Evolutionary conservation across 1,139 yeast genomes (phyloP).

Genomic region (Magnusiomyces fungicola): DNA sequence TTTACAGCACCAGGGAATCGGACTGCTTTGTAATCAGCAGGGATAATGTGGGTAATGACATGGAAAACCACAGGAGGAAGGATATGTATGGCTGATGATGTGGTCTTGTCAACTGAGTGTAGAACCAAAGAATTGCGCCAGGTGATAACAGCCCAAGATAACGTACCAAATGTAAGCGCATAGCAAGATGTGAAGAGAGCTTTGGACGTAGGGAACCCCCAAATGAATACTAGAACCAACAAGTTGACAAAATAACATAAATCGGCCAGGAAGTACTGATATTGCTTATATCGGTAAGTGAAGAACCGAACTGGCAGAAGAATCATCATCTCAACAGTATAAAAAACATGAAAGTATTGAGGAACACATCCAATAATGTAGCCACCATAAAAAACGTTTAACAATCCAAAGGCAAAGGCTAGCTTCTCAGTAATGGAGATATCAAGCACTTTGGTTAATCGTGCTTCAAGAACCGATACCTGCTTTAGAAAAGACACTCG

Average conservation of each 20-base stretch:
- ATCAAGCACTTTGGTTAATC: conserved; percentile 35
- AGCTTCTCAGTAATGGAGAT: conserved; percentile 66
- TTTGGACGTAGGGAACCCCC: conserved; percentile 73
- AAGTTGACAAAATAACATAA: conserved; percentile 85
- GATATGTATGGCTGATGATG: conserved; percentile 83
- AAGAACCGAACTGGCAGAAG: conserved; percentile 82
- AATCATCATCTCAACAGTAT: conserved; percentile 52
- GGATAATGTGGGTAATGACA: conserved; percentile 77
- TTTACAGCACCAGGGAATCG: conserved; percentile 79
- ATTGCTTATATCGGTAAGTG: conserved; percentile 70
- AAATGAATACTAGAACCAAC: conserved; percentile 60
- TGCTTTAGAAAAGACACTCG: conserved; percentile 27
- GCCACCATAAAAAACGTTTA: conserved; percentile 64
- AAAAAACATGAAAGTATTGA: conserved; percentile 64
- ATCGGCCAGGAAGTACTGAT: conserved; percentile 86
- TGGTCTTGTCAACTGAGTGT: conserved; percentile 89
- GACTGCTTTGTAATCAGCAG: conserved; percentile 42
- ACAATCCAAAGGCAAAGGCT: conserved; percentile 70
- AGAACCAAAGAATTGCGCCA: conserved; percentile 93
- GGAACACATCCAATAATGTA: conserved; percentile 75
- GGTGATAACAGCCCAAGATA: conserved; percentile 89
- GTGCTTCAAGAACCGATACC: conserved; percentile 51
- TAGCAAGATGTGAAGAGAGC: conserved; percentile 74
- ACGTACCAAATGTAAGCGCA: conserved; percentile 80
- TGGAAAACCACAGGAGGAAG: conserved; percentile 87